Percentiles rank a stretch among this genome's conserved stretches.
phyloP scores from a whole-genome alignment of 1,284 basidiomycete species.

The Cryptococcus depauperatus region DNA sequence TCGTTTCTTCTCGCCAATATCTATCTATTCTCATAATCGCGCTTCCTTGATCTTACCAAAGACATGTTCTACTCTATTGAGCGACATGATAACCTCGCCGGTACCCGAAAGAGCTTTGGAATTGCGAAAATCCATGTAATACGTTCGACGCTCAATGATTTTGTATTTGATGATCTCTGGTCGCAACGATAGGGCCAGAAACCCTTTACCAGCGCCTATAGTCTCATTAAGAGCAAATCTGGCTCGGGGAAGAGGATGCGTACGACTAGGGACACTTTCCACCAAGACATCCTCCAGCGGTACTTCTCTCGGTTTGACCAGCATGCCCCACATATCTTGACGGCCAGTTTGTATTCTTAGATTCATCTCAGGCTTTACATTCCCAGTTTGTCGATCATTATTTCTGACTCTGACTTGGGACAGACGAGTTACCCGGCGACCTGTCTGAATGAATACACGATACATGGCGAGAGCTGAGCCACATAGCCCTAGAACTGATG shows the following conservation, averaged over 20 bases:
- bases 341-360: constrained; percentile 5
- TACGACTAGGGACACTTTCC: constrained; percentile 1
- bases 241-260: neutral
- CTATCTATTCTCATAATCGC: neutral
- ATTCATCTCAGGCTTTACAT: neutral
- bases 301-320: constrained; percentile 4
- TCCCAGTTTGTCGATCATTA: neutral
- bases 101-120: constrained; percentile 4
- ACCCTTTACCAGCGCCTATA: neutral
- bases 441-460: neutral
- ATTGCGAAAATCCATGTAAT: constrained; percentile 15
- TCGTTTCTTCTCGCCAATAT: too few species aligned
- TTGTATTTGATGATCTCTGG: neutral
- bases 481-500: constrained; percentile 3
- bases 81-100: constrained; percentile 16
- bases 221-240: neutral
- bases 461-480: constrained; percentile 4
- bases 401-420: constrained; percentile 2
- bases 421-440: constrained; percentile 5
- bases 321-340: constrained; percentile 3
- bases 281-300: neutral
- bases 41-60: constrained; percentile 10
- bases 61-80: constrained; percentile 16
- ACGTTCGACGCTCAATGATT: constrained; percentile 8
- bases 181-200: neutral